Evolutionary conservation across 805 yeast species (phyloP).

Genomic region (Candida quercuum): DNA sequence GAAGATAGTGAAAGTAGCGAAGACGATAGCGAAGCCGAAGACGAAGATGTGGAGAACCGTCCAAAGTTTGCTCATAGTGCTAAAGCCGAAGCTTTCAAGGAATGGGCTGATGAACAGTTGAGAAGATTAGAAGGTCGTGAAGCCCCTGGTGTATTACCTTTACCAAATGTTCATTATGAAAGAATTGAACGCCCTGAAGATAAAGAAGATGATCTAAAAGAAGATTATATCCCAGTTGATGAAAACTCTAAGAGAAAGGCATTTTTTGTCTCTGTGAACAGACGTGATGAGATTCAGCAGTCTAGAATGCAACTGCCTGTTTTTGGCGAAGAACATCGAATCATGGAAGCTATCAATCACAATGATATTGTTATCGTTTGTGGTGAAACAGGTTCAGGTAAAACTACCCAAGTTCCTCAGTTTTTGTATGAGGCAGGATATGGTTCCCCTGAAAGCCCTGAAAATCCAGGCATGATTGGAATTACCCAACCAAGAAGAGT

Average conservation of each 20-base stretch:
- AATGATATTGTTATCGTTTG: conserved; percentile 87
- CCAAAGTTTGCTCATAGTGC: conserved; percentile 40
- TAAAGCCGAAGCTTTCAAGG: conserved; percentile 65
- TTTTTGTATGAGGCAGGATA: conserved; percentile 91
- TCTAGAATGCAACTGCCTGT: conserved; percentile 79
- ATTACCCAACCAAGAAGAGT: conserved; percentile 94
- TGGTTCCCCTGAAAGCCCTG: conserved; percentile 50
- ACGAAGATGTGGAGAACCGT: conserved; percentile 22
- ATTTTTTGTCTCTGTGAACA: conserved; percentile 58
- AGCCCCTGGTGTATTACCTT: conserved; percentile 38
- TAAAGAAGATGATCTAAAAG: conserved; percentile 60
- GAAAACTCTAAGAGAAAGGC: conserved; percentile 48
- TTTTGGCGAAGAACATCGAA: conserved; percentile 80
- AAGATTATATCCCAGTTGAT: conserved; percentile 57
- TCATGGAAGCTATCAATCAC: conserved; percentile 94
- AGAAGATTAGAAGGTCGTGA: conserved; percentile 59
- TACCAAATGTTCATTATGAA: conserved; percentile 35
- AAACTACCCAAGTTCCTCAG: conserved; percentile 97
- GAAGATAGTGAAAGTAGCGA: conserved; percentile 31
- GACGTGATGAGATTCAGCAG: conserved; percentile 62
- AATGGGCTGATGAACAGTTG: conserved; percentile 81
- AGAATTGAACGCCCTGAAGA: conserved; percentile 67
- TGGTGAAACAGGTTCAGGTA: conserved; percentile 99
- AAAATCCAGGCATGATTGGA: conserved; percentile 91
- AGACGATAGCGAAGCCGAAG: conserved; percentile 26